Percentiles rank a stretch among this genome's conserved stretches.
phyloP scores from a whole-genome alignment of 2,329 filamentous ascomycete species.

The Eutypella sp. region DNA sequence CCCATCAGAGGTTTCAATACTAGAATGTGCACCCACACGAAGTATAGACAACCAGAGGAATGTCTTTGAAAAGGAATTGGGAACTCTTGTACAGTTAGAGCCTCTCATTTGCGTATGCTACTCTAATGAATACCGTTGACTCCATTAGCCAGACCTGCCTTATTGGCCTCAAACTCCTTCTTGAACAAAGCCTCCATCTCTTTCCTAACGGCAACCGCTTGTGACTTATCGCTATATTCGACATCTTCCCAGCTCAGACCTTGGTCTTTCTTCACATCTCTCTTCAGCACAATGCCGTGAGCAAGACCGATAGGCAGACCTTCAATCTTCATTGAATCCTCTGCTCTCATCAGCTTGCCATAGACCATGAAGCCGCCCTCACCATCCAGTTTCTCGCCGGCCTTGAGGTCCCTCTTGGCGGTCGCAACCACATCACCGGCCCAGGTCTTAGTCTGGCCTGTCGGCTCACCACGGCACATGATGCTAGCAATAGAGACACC shows the following conservation, averaged over 20 bases:
- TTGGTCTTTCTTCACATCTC: conserved; percentile 35
- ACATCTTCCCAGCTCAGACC: conserved; percentile 39
- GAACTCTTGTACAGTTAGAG: too few relatives aligned
- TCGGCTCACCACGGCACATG: conserved; percentile 41
- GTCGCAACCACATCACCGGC: conserved; percentile 41
- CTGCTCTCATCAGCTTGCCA: conserved; percentile 36
- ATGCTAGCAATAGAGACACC: conserved; percentile 38
- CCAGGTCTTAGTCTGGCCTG: conserved; percentile 38
- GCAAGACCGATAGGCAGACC: conserved; percentile 39
- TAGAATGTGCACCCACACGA: too few relatives aligned
- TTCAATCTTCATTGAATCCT: conserved; percentile 34
- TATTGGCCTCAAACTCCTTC: conserved; percentile 14
- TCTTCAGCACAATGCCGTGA: conserved; percentile 36
- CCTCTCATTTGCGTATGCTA: neutral
- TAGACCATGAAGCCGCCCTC: conserved; percentile 42
- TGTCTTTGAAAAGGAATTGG: too few relatives aligned
- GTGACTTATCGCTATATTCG: conserved; percentile 33
- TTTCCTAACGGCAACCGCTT: conserved; percentile 34
- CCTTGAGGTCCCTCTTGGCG: conserved; percentile 39
- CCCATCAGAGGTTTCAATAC: too few relatives aligned
- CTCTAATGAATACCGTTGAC: conserved; percentile 5
- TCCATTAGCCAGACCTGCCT: conserved; percentile 9
- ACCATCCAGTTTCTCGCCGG: conserved; percentile 39
- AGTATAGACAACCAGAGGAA: too few relatives aligned
- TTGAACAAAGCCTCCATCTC: conserved; percentile 39